A percentile compares a stretch with the other conserved stretches of the same genome.
Evolutionary conservation across 148 eudicot genomes (phyloP).

Genomic region (Vaccinium vitisidaea): DNA sequence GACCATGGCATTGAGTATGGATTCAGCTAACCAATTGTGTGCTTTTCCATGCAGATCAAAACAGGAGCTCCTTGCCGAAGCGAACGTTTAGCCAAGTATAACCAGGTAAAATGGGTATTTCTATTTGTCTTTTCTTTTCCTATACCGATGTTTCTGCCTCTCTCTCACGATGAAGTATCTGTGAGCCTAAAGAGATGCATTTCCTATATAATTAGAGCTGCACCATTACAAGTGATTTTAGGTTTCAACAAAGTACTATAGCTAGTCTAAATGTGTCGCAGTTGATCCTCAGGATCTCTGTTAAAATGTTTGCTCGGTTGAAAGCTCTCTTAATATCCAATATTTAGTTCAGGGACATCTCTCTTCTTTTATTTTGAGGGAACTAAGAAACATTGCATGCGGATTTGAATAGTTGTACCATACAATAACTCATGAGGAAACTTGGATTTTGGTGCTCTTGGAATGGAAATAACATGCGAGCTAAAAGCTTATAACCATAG

Average conservation of each 20-base stretch:
- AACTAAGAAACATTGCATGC: neutral
- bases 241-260: neutral
- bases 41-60: slow-evolving; percentile 59
- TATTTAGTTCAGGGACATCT: neutral
- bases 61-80: slow-evolving; percentile 99
- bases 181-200: neutral
- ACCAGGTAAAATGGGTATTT: slow-evolving; percentile 61
- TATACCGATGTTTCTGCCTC: neutral
- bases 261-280: neutral
- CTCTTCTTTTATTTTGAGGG: neutral
- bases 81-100: slow-evolving; percentile 94
- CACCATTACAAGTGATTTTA: neutral
- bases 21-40: slow-evolving; percentile 9
- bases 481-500: neutral
- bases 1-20: slow-evolving; percentile 1
- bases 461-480: neutral
- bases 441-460: neutral
- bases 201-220: neutral
- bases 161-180: neutral
- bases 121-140: neutral
- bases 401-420: neutral
- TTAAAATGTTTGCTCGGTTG: neutral
- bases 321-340: neutral
- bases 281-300: neutral
- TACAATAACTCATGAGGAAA: neutral